Evolutionary conservation across 2,329 filamentous ascomycete species (phyloP).

Genomic region (Hymenoscyphus linearis): DNA sequence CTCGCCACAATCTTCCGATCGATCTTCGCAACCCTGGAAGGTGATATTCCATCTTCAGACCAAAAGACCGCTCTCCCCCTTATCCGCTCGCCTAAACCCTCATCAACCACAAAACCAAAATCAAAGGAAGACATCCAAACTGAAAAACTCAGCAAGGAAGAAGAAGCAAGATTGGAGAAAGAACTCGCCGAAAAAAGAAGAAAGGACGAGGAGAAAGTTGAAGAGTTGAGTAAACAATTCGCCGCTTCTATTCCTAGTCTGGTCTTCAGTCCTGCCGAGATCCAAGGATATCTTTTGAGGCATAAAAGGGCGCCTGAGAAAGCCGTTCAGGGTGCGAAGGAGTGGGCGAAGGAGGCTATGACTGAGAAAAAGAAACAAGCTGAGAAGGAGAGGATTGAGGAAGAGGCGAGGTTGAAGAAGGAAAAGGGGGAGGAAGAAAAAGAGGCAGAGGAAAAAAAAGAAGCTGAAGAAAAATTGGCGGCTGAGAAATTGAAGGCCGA

Average conservation of each 20-base stretch:
- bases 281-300: conserved; percentile 61
- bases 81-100: conserved; percentile 1
- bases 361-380: conserved; percentile 40
- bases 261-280: conserved; percentile 55
- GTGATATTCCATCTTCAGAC: conserved; percentile 17
- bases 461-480: conserved; percentile 12
- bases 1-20: conserved; percentile 28
- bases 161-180: conserved; percentile 2
- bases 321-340: conserved; percentile 47
- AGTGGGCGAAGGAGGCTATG: conserved; percentile 48
- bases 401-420: conserved; percentile 19
- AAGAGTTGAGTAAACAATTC: conserved; percentile 46
- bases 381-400: conserved; percentile 25
- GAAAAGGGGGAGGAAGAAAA: conserved; percentile 20
- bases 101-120: conserved; percentile 1
- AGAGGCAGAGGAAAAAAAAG: conserved; percentile 17
- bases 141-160: conserved; percentile 4
- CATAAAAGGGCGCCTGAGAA: conserved; percentile 52
- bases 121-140: conserved; percentile 6
- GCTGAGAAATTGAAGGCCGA: conserved; percentile 9
- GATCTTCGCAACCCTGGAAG: conserved; percentile 36
- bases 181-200: conserved; percentile 14
- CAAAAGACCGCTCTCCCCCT: neutral
- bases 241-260: conserved; percentile 45
- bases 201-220: conserved; percentile 17